These are phyloP conservation scores for Fraxinus pennsylvanica DNA, from an alignment of 257 asterid species.

Conservation along the genomic window DNA sequence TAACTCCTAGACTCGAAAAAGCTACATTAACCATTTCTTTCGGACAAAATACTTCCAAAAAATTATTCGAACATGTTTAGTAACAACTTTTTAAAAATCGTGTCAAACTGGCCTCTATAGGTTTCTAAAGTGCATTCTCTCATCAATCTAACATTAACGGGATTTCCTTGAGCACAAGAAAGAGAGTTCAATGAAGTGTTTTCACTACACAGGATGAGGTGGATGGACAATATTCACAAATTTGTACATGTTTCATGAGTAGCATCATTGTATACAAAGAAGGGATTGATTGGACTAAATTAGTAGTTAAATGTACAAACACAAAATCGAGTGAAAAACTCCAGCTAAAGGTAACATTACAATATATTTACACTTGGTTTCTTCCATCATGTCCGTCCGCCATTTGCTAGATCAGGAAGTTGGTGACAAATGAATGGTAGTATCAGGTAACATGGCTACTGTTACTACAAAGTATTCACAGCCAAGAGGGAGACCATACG, in stretches of 20 bases:
- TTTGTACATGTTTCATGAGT: constrained; percentile 13
- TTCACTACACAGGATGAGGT: neutral
- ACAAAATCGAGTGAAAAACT: constrained; percentile 20
- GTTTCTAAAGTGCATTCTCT: too few species aligned
- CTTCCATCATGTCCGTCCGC: constrained; percentile 86
- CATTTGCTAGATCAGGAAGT: constrained; percentile 85
- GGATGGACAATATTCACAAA: constrained; percentile 18
- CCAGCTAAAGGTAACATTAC: constrained; percentile 28
- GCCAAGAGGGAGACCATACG: constrained; percentile 70
- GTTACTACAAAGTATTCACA: constrained; percentile 89
- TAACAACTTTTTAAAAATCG: too few species aligned
- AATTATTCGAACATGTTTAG: too few species aligned
- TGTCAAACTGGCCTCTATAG: too few species aligned
- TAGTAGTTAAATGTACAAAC: constrained; percentile 40
- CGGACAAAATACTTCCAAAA: too few species aligned
- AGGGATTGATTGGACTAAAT: constrained; percentile 39
- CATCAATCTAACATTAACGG: too few species aligned
- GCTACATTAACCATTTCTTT: too few species aligned
- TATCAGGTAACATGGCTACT: constrained; percentile 88
- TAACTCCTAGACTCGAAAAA: too few species aligned
- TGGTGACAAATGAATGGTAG: constrained; percentile 61
- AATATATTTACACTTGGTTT: constrained; percentile 53
- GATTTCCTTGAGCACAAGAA: too few species aligned
- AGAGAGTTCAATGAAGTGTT: too few species aligned
- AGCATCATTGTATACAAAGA: constrained; percentile 34